Evolutionary conservation across 2,329 filamentous ascomycete genomes (phyloP).

Genomic region (Niveomyces coronatus): DNA sequence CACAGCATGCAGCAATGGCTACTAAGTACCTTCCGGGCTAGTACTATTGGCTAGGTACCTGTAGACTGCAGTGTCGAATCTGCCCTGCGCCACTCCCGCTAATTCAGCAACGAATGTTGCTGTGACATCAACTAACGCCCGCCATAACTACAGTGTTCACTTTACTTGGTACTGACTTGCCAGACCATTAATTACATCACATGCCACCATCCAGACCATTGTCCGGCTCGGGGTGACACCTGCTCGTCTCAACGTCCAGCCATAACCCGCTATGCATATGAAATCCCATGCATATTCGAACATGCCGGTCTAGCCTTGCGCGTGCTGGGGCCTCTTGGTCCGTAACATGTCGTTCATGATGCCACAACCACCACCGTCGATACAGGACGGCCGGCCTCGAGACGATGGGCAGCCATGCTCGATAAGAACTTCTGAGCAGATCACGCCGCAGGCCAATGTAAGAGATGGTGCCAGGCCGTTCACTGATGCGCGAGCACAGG

Average conservation of each 20-base stretch:
- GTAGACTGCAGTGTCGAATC: too few species aligned
- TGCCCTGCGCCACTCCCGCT: too few species aligned
- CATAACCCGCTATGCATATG: neutral
- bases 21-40: too few species aligned
- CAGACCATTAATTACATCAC: conserved; percentile 15
- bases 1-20: too few species aligned
- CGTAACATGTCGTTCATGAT: conserved; percentile 31
- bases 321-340: conserved; percentile 17
- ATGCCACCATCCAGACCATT: conserved; percentile 12
- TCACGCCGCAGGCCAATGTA: conserved; percentile 15
- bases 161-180: neutral
- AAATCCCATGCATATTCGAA: conserved; percentile 1
- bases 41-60: too few species aligned
- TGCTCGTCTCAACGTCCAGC: conserved; percentile 1
- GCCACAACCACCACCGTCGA: conserved; percentile 18
- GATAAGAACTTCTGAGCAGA: conserved; percentile 15
- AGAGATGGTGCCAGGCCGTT: conserved; percentile 14
- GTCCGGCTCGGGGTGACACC: conserved; percentile 2
- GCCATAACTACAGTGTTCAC: neutral
- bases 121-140: too few species aligned
- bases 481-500: conserved; percentile 12
- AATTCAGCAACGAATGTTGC: too few species aligned
- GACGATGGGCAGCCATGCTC: conserved; percentile 17
- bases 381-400: conserved; percentile 18
- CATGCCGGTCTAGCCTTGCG: conserved; percentile 5